phyloP scores from a whole-genome alignment of 2,329 filamentous ascomycete genomes.

The Talaromyces piceae region DNA sequence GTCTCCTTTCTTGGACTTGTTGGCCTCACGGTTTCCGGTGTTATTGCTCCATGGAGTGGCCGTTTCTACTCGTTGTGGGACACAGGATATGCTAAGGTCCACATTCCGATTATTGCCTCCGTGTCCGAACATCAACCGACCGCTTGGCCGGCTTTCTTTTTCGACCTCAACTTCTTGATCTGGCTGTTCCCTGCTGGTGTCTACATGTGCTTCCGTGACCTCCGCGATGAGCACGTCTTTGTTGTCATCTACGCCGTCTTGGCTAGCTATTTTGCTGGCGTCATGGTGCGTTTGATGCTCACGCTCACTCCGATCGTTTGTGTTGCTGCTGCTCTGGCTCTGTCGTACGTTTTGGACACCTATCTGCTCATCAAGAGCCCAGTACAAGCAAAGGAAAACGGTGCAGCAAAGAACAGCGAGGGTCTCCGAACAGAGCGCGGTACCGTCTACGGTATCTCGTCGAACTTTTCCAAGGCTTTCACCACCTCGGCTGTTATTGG shows the following conservation, averaged over 20 bases:
- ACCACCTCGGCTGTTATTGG: conserved; percentile 64
- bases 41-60: conserved; percentile 94
- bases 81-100: conserved; percentile 96
- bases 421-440: conserved; percentile 61
- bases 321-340: conserved; percentile 80
- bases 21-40: conserved; percentile 72
- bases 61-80: conserved; percentile 99
- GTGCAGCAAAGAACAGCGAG: conserved; percentile 35
- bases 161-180: conserved; percentile 95
- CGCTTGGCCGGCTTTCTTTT: conserved; percentile 98
- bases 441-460: conserved; percentile 78
- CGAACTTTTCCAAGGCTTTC: conserved; percentile 67
- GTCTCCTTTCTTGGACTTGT: conserved; percentile 71
- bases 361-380: conserved; percentile 53
- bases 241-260: conserved; percentile 95
- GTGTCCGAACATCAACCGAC: conserved; percentile 99
- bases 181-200: conserved; percentile 99
- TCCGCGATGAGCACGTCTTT: conserved; percentile 95
- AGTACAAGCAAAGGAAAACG: conserved; percentile 53
- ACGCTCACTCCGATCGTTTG: conserved; percentile 95
- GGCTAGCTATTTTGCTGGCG: conserved; percentile 94
- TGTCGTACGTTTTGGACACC: conserved; percentile 80
- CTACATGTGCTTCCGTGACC: conserved; percentile 92
- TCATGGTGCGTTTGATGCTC: conserved; percentile 99
- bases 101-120: conserved; percentile 99